Evolutionary conservation across 345 rosid species (phyloP), one percentile per base, ranked within the genome.

Genomic region (Turnera subulata): DNA sequence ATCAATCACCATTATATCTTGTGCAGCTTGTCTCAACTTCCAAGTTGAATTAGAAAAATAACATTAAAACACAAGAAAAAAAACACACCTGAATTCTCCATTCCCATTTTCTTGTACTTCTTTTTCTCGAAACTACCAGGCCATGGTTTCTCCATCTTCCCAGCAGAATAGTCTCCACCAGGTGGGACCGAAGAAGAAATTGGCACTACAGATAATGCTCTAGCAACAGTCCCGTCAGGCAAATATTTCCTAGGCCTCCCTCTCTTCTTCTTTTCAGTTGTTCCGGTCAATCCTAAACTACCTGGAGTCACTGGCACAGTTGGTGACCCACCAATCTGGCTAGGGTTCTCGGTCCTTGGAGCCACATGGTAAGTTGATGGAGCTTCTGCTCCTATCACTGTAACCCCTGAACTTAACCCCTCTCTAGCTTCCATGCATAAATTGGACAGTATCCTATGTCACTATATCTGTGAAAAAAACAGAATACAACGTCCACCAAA

Each of bases 191-290:
- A 73, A 20, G 84, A 69, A 17, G 89, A 84, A 43, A 83, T 65
- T 1, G 84, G 84, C 70, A 72, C 70, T 1, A 85, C 85, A 7
- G 84, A 81, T 66, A 75, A 66, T 58, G 88, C 64, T 73, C 74
- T 55, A 0, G 65, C 55, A 11, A 71, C 68, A 10, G 77, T 39
- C 54, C 89, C 96, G 52, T 88, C 88, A 0, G 86, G 82, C 43
- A 82, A 92, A 61, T 88, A 81, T 64, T 88, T 88, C 80, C 96
- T 80, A 26, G 96, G 92, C 54, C 89, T 79, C 29, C 92, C 96
- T 44, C 96, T 85, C 85, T 78, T 85, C 79, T 88, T 88, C 86
- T 85, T 88, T 55, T 73, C 87, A 3, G 47, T 40, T 15, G 74
- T 33, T 51, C 80, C 84, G 37, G 62, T 44, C 59, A 80, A 68